These are phyloP conservation scores for Exserohilum turcica DNA, from an alignment of 2,329 filamentous ascomycete species.

Conservation along the genomic window DNA sequence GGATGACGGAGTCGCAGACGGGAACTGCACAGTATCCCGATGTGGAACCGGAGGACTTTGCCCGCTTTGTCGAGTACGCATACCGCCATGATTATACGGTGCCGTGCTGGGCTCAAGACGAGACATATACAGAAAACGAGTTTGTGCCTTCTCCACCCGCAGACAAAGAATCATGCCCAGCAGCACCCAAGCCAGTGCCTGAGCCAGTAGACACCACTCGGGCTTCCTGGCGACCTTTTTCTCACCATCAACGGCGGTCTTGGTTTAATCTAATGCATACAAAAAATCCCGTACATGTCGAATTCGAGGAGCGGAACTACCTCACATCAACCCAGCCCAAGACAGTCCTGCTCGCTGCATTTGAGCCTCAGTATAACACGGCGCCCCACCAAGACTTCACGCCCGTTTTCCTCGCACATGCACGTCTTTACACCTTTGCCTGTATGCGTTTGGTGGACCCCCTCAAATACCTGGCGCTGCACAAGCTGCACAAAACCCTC, in stretches of 20 bases:
- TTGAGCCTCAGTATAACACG: constrained; percentile 10
- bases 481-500: constrained; percentile 39
- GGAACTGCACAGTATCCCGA: constrained; percentile 22
- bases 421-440: constrained; percentile 37
- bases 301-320: constrained; percentile 3
- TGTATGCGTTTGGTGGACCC: constrained; percentile 27
- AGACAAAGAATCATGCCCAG: too few species aligned
- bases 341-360: not conserved
- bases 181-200: not conserved
- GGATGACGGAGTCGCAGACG: constrained; percentile 25
- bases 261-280: too few species aligned
- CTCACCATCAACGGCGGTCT: too few species aligned
- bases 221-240: too few species aligned
- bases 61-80: constrained; percentile 34
- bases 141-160: not conserved
- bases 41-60: constrained; percentile 30
- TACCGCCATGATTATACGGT: constrained; percentile 31
- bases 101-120: constrained; percentile 11
- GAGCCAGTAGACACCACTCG: too few species aligned
- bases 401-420: constrained; percentile 35
- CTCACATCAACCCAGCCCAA: not conserved
- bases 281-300: not conserved
- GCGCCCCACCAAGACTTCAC: constrained; percentile 22
- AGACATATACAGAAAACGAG: not conserved
- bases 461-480: constrained; percentile 28